Conservation (phyloP, 2,329 filamentous ascomycete genomes). For the Sphaerulina populicola region DNA sequence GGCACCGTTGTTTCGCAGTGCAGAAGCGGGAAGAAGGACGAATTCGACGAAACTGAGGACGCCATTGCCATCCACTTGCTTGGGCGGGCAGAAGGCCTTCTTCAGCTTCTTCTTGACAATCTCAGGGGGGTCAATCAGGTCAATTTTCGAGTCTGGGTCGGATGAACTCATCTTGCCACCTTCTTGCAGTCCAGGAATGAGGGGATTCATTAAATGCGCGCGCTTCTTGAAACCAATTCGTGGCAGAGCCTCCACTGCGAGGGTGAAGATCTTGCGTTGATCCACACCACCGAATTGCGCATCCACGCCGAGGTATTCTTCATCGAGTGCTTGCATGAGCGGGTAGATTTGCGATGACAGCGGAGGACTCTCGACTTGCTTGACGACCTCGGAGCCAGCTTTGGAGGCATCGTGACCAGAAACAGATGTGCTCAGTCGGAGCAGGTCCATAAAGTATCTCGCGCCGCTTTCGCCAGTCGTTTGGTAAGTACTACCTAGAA, state of each 20-base stretch:
- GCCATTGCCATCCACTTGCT: slow-evolving; percentile 74
- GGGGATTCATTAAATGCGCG: slow-evolving; percentile 70
- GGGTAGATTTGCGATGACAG: slow-evolving; percentile 72
- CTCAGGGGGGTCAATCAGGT: slow-evolving; percentile 74
- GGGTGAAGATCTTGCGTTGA: slow-evolving; percentile 80
- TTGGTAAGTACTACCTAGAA: slow-evolving; percentile 57
- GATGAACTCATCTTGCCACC: slow-evolving; percentile 72
- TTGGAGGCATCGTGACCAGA: slow-evolving; percentile 78
- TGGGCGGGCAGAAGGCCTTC: slow-evolving; percentile 73
- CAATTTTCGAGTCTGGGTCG: slow-evolving; percentile 76
- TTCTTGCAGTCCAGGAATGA: slow-evolving; percentile 71
- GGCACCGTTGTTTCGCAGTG: slow-evolving; percentile 48
- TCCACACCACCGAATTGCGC: slow-evolving; percentile 79
- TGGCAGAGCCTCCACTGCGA: slow-evolving; percentile 76
- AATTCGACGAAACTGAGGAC: slow-evolving; percentile 78
- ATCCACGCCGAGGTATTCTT: slow-evolving; percentile 80
- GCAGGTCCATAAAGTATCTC: slow-evolving; percentile 79
- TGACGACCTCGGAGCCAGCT: slow-evolving; percentile 88
- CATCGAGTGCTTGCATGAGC: slow-evolving; percentile 82
- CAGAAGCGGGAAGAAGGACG: slow-evolving; percentile 69
- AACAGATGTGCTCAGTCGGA: slow-evolving; percentile 61
- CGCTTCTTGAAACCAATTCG: slow-evolving; percentile 75
- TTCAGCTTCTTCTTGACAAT: slow-evolving; percentile 71
- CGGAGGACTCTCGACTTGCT: slow-evolving; percentile 72
- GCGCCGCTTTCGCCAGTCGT: slow-evolving; percentile 58